Percentiles rank a stretch among this genome's conserved stretches.
These are phyloP conservation scores for Boletus pseudopeckii DNA, from an alignment of 768 basidiomycete species.

Conservation along the genomic window DNA sequence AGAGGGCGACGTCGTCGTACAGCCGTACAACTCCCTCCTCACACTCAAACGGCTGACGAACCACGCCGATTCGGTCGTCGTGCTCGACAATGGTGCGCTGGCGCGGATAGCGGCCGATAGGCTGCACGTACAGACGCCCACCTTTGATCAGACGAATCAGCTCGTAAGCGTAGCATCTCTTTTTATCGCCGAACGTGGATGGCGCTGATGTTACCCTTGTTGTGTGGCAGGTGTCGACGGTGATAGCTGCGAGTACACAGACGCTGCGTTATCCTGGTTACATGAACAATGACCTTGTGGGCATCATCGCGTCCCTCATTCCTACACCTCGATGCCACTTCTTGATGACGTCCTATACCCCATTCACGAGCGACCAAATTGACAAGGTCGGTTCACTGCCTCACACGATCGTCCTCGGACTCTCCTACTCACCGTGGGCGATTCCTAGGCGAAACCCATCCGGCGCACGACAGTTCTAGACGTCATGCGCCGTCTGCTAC, in stretches of 20 bases:
- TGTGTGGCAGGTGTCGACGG: slow-evolving; percentile 76
- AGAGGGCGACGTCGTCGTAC: slow-evolving; percentile 96
- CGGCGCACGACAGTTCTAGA: slow-evolving; percentile 96
- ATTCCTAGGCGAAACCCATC: slow-evolving; percentile 81
- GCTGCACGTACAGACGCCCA: slow-evolving; percentile 80
- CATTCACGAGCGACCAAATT: slow-evolving; percentile 95
- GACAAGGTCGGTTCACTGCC: slow-evolving; percentile 69
- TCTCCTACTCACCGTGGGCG: neutral
- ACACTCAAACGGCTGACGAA: slow-evolving; percentile 92
- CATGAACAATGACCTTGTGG: slow-evolving; percentile 99
- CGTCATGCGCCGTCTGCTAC: slow-evolving; percentile 95
- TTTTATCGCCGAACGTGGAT: neutral
- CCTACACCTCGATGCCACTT: slow-evolving; percentile 98
- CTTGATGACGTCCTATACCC: slow-evolving; percentile 98
- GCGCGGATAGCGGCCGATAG: slow-evolving; percentile 91
- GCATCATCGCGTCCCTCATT: slow-evolving; percentile 94
- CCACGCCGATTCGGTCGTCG: slow-evolving; percentile 96
- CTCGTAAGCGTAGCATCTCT: slow-evolving; percentile 46
- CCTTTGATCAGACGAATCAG: slow-evolving; percentile 91
- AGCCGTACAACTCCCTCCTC: slow-evolving; percentile 94
- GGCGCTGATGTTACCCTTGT: neutral
- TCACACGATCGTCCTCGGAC: neutral
- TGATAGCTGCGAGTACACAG: slow-evolving; percentile 96
- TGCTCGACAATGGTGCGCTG: slow-evolving; percentile 93
- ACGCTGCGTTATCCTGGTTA: slow-evolving; percentile 96